phyloP scores from a whole-genome alignment of 192 early-diverging fungal genomes.

The Borealophlyctis nickersoniae region DNA sequence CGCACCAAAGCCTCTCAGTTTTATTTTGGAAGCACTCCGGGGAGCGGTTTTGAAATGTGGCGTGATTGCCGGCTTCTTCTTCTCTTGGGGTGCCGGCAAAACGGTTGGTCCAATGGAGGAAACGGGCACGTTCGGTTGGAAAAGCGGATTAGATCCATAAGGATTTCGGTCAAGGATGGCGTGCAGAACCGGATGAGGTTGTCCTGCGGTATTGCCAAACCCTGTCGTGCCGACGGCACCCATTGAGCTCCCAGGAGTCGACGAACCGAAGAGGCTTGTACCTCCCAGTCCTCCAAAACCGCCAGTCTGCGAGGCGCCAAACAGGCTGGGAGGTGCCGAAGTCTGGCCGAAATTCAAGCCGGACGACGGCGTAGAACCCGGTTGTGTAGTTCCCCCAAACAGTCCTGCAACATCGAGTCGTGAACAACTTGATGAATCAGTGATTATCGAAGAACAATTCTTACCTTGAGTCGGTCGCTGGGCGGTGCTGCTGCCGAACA shows the following conservation, averaged over 20 bases:
- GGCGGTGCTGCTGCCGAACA: background rate
- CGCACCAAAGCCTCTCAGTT: conserved; percentile 69
- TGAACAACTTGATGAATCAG: background rate
- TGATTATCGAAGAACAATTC: background rate
- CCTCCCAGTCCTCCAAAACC: conserved; percentile 10
- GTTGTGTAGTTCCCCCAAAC: conserved; percentile 7
- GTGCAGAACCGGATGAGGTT: conserved; percentile 38
- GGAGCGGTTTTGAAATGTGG: conserved; percentile 76
- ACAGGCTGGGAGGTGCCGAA: conserved; percentile 4
- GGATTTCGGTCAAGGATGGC: conserved; percentile 83
- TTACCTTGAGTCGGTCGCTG: background rate
- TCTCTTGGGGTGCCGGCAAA: conserved; percentile 22
- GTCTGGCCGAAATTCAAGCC: conserved; percentile 2
- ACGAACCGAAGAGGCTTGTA: conserved; percentile 31
- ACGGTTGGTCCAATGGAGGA: conserved; percentile 23
- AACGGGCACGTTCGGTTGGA: conserved; percentile 42
- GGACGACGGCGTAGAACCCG: conserved; percentile 1
- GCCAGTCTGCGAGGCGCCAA: background rate
- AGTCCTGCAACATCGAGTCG: background rate
- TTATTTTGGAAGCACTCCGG: conserved; percentile 64
- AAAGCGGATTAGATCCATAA: conserved; percentile 83
- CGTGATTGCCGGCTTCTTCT: conserved; percentile 68
- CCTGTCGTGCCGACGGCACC: conserved; percentile 41
- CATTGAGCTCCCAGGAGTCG: no score
- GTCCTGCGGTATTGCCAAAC: background rate